Evolutionary conservation across 257 asterid genomes (phyloP).

Genomic region (Lithospermum erythrorhizon): DNA sequence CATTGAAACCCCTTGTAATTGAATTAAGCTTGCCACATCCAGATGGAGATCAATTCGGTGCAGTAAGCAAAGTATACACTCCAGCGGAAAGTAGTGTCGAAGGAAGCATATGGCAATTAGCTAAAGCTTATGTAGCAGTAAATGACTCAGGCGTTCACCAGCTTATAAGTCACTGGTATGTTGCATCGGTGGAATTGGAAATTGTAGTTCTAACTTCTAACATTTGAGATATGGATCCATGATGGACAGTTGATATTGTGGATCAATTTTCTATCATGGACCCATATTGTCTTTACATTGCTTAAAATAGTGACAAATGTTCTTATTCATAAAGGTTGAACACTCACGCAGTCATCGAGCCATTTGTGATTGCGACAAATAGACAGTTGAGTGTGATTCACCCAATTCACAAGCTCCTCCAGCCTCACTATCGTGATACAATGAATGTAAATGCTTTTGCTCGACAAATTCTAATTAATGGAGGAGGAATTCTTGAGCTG

Average conservation of each 20-base stretch:
- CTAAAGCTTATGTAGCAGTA: conserved; percentile 23
- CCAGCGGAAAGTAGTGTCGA: conserved; percentile 19
- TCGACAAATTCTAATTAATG: conserved; percentile 17
- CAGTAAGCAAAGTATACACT: conserved; percentile 16
- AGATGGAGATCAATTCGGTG: conserved; percentile 15
- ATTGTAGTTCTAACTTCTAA: not conserved
- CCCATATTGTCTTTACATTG: too few species aligned
- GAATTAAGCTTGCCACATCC: conserved; percentile 22
- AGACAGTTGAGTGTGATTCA: conserved; percentile 25
- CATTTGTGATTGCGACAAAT: conserved; percentile 26
- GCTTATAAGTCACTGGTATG: conserved; percentile 21
- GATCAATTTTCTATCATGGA: too few species aligned
- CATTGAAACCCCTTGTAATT: conserved; percentile 17
- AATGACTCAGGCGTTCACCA: conserved; percentile 23
- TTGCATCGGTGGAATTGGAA: not conserved
- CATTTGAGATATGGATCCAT: not conserved
- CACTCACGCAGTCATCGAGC: conserved; percentile 21
- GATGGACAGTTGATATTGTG: too few species aligned
- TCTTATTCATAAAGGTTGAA: conserved; percentile 10
- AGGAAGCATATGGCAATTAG: conserved; percentile 16
- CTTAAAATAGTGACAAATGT: too few species aligned
- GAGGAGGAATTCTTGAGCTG: conserved; percentile 15
- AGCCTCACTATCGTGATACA: conserved; percentile 25
- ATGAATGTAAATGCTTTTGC: conserved; percentile 27
- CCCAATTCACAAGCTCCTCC: conserved; percentile 22